Base-by-base conservation (phyloP, 352 stramenopile species). In the Pythium dissimile region DNA sequence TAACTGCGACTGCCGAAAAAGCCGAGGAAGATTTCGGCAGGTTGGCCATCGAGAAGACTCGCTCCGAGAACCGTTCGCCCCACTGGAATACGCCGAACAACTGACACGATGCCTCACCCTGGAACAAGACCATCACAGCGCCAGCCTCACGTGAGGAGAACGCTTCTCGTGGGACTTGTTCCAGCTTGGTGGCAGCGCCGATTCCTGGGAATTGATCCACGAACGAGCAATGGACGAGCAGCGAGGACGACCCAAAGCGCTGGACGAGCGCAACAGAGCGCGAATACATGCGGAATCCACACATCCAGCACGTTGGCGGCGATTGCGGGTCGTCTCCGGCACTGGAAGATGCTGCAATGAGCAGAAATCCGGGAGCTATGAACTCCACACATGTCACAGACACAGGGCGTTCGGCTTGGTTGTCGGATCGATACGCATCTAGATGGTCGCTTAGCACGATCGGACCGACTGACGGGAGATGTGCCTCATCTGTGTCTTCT, bases 11-110 rank as follows among this genome's bases (percentile, higher is more conserved):
- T 18, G 54, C 45, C 0, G 62, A 24, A 0, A 86, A 42, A 7
- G 23, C 12, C 9, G 54, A 21, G 20, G 42, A 38, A 7, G 59
- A 16, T 10, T 42, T 54, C 5, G 71, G 66, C 9, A 82, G 21
- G 9, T 59, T 46, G 16, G 68, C 66, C n/a, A 80, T 28, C 27
- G 68, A 72, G 2, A 86, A 46, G 23, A 71, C 64, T 5, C 79
- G 66, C 39, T 81, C 69, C 37, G 75, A 84, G 53, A 87, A 77
- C 3, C 76, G 70, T 32, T 89, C 79, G 56, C 45, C 54, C 79
- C 79, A 89, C 23, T 59, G 71, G 27, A 89, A 77, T 8, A 87
- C 53, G 0, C 56, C 72, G 24, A 44, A 37, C 21, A 31, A 55
- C 0, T 55, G 70, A 2, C 44, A 34, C 10, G 54, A 48, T n/a